Percentiles rank a stretch among this genome's conserved stretches.
Conservation (phyloP, 129 eudicot genomes). For the Artemisia annua region DNA sequence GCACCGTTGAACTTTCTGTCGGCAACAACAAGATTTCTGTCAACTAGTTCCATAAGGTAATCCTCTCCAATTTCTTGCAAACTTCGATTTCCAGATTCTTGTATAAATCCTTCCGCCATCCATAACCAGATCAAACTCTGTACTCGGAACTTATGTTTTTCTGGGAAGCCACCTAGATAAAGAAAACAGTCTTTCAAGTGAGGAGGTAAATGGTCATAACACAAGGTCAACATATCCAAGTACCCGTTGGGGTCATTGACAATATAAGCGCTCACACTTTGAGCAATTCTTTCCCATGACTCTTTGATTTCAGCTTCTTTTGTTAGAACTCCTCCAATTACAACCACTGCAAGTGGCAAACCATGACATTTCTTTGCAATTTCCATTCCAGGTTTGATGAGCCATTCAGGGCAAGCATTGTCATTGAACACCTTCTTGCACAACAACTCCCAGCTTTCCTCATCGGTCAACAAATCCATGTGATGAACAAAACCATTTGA, state of each 20-base stretch:
- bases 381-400: constrained; percentile 10
- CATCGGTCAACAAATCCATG: constrained; percentile 9
- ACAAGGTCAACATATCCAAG: not conserved
- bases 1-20: constrained; percentile 9
- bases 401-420: constrained; percentile 3
- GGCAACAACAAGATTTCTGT: constrained; percentile 8
- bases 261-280: not conserved
- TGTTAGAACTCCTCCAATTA: constrained; percentile 34
- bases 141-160: not conserved
- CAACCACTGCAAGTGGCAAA: constrained; percentile 36
- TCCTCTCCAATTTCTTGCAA: constrained; percentile 19
- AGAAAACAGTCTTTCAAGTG: constrained; percentile 32
- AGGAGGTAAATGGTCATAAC: constrained; percentile 20
- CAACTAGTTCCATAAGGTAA: constrained; percentile 16
- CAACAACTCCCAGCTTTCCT: constrained; percentile 27
- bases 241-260: not conserved
- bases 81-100: not conserved
- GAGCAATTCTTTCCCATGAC: constrained; percentile 16
- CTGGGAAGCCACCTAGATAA: constrained; percentile 22
- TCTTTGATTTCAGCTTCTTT: not conserved
- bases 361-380: constrained; percentile 35
- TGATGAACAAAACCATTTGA: constrained; percentile 7
- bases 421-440: constrained; percentile 19
- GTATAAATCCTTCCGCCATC: constrained; percentile 39
- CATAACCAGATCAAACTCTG: constrained; percentile 24